A percentile compares a stretch with the other conserved stretches of the same genome.
Conservation (phyloP, 495 filamentous ascomycete species). For the Xylaria telfairii region DNA sequence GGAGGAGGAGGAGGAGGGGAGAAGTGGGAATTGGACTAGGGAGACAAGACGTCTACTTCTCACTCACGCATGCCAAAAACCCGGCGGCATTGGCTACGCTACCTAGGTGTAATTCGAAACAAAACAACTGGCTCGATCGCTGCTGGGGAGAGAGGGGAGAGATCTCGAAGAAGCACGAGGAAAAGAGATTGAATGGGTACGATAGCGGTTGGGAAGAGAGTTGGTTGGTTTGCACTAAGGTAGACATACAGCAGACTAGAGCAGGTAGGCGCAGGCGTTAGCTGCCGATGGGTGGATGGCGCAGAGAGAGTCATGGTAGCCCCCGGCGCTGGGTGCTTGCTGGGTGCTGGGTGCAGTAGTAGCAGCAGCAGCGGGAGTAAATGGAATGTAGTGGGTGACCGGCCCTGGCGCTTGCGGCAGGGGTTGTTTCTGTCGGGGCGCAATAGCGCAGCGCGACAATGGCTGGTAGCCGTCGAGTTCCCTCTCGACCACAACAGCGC, state of each 20-base stretch:
- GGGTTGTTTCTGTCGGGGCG: constrained; percentile 9
- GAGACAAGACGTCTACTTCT: not conserved
- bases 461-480: not conserved
- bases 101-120: constrained; percentile 5
- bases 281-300: constrained; percentile 19
- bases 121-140: constrained; percentile 15
- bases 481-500: not conserved
- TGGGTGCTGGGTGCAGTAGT: too few relatives aligned
- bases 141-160: constrained; percentile 26
- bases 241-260: not conserved
- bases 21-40: not conserved
- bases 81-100: constrained; percentile 3
- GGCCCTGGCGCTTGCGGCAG: constrained; percentile 19
- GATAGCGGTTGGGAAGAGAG: constrained; percentile 28
- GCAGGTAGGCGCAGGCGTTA: constrained; percentile 24
- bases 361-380: not conserved
- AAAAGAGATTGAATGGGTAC: constrained; percentile 35
- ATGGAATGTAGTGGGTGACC: not conserved
- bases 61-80: constrained; percentile 8
- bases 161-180: constrained; percentile 30
- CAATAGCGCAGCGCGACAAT: constrained; percentile 7
- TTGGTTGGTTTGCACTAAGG: constrained; percentile 14
- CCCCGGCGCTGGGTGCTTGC: not conserved
- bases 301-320: constrained; percentile 13
- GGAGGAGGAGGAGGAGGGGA: not conserved